Conservation (phyloP, 1,139 yeast genomes). For the Yamadazyma siamensis region DNA sequence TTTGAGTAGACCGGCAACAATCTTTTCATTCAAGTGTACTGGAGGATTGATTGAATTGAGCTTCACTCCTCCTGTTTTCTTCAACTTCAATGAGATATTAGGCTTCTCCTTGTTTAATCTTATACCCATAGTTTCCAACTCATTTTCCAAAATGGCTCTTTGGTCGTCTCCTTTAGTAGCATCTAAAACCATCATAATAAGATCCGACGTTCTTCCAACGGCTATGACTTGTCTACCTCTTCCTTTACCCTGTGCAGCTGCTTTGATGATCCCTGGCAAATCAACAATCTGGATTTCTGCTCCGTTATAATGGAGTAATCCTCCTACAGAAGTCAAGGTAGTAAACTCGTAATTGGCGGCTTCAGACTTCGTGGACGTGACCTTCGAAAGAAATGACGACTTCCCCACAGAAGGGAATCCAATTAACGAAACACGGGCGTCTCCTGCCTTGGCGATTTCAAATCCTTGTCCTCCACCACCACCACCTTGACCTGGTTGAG, state of each 20-base stretch:
- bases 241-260: conserved; percentile 97
- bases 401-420: conserved; percentile 99
- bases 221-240: conserved; percentile 97
- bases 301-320: conserved; percentile 89
- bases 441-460: conserved; percentile 94
- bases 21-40: conserved; percentile 73
- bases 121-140: conserved; percentile 91
- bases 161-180: conserved; percentile 93
- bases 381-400: conserved; percentile 80
- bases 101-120: conserved; percentile 81
- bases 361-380: conserved; percentile 91
- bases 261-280: conserved; percentile 94
- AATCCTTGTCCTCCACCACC: conserved; percentile 84
- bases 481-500: conserved; percentile 69
- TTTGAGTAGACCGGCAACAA: conserved; percentile 70
- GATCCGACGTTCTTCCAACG: conserved; percentile 91
- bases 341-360: conserved; percentile 96
- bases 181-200: conserved; percentile 89
- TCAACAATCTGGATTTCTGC: conserved; percentile 96
- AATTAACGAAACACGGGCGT: conserved; percentile 90
- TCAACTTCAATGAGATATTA: conserved; percentile 71
- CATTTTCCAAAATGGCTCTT: conserved; percentile 79
- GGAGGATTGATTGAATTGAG: conserved; percentile 81
- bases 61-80: conserved; percentile 90
- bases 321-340: conserved; percentile 94